Evolutionary conservation across 108 stramenopile species (phyloP).

Genomic region (Cyclotella sp.): DNA sequence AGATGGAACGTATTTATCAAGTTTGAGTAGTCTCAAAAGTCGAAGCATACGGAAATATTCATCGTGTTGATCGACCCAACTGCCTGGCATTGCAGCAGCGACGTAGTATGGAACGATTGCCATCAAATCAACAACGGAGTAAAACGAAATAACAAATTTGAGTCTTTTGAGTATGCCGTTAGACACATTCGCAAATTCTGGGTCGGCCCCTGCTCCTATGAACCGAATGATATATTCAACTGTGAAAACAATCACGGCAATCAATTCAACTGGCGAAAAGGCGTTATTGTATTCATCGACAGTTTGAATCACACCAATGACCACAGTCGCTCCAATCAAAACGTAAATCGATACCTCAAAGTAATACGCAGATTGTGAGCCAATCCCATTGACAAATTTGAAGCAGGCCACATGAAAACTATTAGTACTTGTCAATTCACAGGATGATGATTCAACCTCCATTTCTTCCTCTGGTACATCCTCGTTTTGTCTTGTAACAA

Average conservation of each 20-base stretch:
- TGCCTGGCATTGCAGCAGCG: slow-evolving; percentile 60
- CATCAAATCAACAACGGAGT: slow-evolving; percentile 86
- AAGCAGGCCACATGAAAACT: slow-evolving; percentile 44
- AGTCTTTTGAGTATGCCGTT: slow-evolving; percentile 57
- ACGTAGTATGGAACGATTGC: slow-evolving; percentile 90
- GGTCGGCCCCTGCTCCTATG: slow-evolving; percentile 77
- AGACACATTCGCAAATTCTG: slow-evolving; percentile 56
- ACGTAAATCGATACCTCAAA: slow-evolving; percentile 77
- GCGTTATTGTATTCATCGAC: slow-evolving; percentile 69
- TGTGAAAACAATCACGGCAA: slow-evolving; percentile 89
- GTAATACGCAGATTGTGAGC: slow-evolving; percentile 48
- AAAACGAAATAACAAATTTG: slow-evolving; percentile 79
- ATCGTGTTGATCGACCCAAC: slow-evolving; percentile 82
- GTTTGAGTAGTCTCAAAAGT: slow-evolving; percentile 84
- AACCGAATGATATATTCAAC: slow-evolving; percentile 86
- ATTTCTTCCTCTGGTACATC: slow-evolving; percentile 66
- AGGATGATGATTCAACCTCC: slow-evolving; percentile 6
- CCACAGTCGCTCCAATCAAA: slow-evolving; percentile 69
- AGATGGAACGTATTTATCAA: slow-evolving; percentile 91
- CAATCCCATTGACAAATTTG: slow-evolving; percentile 75
- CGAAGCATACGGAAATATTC: slow-evolving; percentile 90
- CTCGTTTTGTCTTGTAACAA: slow-evolving; percentile 72
- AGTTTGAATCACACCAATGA: slow-evolving; percentile 75
- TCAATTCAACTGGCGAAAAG: slow-evolving; percentile 64
- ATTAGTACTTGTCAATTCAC: slow-evolving; percentile 8